Conservation (phyloP, 495 filamentous ascomycete genomes). For the Penicillium maclennaniae region DNA sequence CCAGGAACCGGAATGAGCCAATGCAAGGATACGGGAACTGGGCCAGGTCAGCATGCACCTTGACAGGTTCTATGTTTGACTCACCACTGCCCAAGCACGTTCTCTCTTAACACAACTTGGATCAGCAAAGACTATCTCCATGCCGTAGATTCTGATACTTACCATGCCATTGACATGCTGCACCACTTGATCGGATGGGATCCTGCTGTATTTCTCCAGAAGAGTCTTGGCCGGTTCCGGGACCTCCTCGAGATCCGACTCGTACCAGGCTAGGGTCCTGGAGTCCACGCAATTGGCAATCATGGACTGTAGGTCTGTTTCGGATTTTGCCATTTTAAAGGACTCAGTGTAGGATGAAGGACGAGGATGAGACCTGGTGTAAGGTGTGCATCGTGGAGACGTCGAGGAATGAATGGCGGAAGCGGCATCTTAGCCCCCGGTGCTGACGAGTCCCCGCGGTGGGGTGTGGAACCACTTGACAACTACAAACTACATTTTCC, state of each 20-base stretch:
- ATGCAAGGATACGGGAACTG: conserved; percentile 50
- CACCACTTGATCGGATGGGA: conserved; percentile 40
- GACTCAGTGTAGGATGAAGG: background rate
- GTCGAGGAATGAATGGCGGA: too few relatives aligned
- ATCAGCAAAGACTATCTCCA: background rate
- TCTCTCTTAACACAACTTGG: conserved; percentile 7
- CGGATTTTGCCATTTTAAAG: conserved; percentile 14
- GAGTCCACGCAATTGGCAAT: conserved; percentile 11
- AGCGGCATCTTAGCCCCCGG: too few relatives aligned
- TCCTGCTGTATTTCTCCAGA: conserved; percentile 45
- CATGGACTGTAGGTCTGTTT: conserved; percentile 10
- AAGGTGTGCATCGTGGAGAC: too few relatives aligned
- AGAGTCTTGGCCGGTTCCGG: conserved; percentile 28
- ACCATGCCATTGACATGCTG: conserved; percentile 47
- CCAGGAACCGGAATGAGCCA: conserved; percentile 50
- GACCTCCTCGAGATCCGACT: conserved; percentile 11
- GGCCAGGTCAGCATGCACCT: background rate
- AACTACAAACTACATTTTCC: too few relatives aligned
- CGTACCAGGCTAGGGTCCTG: conserved; percentile 17
- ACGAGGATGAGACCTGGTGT: too few relatives aligned
- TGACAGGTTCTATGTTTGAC: background rate
- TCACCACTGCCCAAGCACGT: conserved; percentile 21
- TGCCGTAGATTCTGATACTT: background rate
- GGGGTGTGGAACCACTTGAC: too few relatives aligned
- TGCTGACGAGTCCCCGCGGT: too few relatives aligned